Evolutionary conservation across 2,329 filamentous ascomycete species (phyloP), one percentile per base, ranked within the genome.

Genomic region (Escovopsis sp.): DNA sequence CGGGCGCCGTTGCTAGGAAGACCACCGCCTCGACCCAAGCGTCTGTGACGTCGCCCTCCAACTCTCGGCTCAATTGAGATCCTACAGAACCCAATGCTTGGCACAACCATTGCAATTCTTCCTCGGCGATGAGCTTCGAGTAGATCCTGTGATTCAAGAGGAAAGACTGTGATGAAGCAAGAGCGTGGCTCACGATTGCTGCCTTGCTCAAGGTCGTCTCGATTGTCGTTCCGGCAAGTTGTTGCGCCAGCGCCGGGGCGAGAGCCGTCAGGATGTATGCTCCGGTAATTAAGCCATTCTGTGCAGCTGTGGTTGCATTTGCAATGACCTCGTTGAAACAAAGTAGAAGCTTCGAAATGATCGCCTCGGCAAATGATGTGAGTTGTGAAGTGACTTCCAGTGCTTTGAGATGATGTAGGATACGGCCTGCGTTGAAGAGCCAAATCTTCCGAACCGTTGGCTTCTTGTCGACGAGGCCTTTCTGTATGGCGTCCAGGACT

Each of bases 381-480:
- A 68, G 60, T 32, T 67, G 66, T 38, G 67, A 62, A 33, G 70
- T 60, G 37, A 76, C 53, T 11, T 69, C 53, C 4, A 66, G 57
- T 6, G 65, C 54, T n/a, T 66, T 54, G 13, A 64, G 50, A 12
- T 67, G 61, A 66, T 78, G 80, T 37, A 94, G 64, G 2, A 88
- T 64, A 29, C 84, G 75, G 34, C 83, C 86, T 30, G 81, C 65
- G 34, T 78, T 77, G 32, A 91, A 66, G 40, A 85, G 71, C 91
- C 91, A 98, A 16, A 85, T 64, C 47, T 81, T 84, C 25, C 84
- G 79, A 41, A 84, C 75, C 6, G 79, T 71, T 2, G 83, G 65
- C 52, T 87, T 85, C 62, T 96, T 98, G 50, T 98, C 91, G 7
- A 71, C 69, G 35, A 93, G 68, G 1, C 89, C 91, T 61, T 94